Evolutionary conservation across 148 eudicot species (phyloP).

Genomic region (Camellia sinensis): DNA sequence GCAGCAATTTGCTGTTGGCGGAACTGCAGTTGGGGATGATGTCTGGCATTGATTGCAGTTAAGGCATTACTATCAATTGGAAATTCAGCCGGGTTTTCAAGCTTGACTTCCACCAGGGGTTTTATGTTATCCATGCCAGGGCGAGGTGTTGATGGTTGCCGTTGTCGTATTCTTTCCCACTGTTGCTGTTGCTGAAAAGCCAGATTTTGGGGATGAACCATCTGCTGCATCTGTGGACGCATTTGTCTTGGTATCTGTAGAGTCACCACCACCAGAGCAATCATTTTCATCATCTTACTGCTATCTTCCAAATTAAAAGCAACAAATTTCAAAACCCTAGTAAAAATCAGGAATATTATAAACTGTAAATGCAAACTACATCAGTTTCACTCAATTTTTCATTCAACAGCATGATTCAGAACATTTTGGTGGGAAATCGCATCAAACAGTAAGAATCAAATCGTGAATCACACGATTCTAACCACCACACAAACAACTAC

Average conservation of each 20-base stretch:
- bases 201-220: constrained; percentile 43
- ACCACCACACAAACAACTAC: no score
- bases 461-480: no score
- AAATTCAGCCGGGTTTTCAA: constrained; percentile 72
- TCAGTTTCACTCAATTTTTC: no score
- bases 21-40: constrained; percentile 53
- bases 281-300: not conserved
- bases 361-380: not conserved
- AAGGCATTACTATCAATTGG: constrained; percentile 62
- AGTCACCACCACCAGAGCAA: constrained; percentile 3
- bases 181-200: constrained; percentile 48
- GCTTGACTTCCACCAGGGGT: constrained; percentile 83
- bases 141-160: constrained; percentile 56
- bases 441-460: no score
- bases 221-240: constrained; percentile 70
- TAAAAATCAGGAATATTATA: not conserved
- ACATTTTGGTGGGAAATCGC: no score
- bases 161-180: constrained; percentile 51
- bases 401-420: no score
- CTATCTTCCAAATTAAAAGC: not conserved
- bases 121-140: constrained; percentile 58
- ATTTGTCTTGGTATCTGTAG: constrained; percentile 64
- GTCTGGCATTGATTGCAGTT: constrained; percentile 46
- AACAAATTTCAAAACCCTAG: not conserved
- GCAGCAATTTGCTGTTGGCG: constrained; percentile 75